phyloP scores from a whole-genome alignment of 1,284 basidiomycete genomes.

The Irpex sp. region DNA sequence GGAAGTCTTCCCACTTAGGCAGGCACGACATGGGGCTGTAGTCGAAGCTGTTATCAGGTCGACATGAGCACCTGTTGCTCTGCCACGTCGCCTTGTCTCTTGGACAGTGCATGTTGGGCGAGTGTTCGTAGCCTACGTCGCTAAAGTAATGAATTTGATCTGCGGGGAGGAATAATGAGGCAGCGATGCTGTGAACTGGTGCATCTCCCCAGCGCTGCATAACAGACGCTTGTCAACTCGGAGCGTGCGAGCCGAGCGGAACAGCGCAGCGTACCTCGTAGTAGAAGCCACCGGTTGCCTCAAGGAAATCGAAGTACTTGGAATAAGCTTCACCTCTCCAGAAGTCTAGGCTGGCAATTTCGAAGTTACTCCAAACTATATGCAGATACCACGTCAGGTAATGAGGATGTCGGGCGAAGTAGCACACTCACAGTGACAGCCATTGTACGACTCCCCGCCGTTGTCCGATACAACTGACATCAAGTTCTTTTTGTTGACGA shows the following conservation, averaged over 20 bases:
- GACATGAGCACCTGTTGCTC: slow-evolving; percentile 41
- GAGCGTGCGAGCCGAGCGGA: too few species aligned
- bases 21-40: slow-evolving; percentile 47
- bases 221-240: background rate
- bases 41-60: slow-evolving; percentile 38
- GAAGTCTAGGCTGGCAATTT: slow-evolving; percentile 66
- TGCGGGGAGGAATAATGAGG: slow-evolving; percentile 55
- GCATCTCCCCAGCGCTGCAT: slow-evolving; percentile 72
- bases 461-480: slow-evolving; percentile 68
- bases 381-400: too few species aligned
- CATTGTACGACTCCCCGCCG: slow-evolving; percentile 60
- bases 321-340: slow-evolving; percentile 61
- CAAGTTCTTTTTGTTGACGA: slow-evolving; percentile 61
- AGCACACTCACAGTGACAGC: slow-evolving; percentile 59
- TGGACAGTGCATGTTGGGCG: slow-evolving; percentile 49
- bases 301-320: slow-evolving; percentile 71
- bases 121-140: slow-evolving; percentile 56
- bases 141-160: slow-evolving; percentile 67
- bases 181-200: slow-evolving; percentile 74
- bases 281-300: slow-evolving; percentile 71
- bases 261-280: slow-evolving; percentile 48
- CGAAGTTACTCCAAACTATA: slow-evolving; percentile 72
- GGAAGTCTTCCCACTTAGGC: slow-evolving; percentile 37
- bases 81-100: slow-evolving; percentile 34
- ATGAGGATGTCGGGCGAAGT: too few species aligned